phyloP scores from a whole-genome alignment of 371 early-diverging fungal genomes.

The Dipsacomyces acuminosporus region DNA sequence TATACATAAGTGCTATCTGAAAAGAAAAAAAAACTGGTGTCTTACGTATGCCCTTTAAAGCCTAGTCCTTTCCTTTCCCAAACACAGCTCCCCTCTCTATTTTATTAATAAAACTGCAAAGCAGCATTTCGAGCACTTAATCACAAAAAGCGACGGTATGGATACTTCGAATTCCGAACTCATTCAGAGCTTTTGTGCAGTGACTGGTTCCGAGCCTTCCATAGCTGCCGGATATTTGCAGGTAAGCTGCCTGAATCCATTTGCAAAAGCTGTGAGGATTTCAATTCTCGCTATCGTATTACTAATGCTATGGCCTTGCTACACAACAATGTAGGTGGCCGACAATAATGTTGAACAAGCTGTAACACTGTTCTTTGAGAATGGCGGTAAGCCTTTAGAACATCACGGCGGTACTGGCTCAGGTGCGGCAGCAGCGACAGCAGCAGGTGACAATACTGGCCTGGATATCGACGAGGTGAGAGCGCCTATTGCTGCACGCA shows the following conservation, averaged over 20 bases:
- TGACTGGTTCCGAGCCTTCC: conserved; percentile 60
- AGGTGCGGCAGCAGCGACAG: conserved; percentile 1
- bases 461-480: conserved; percentile 50
- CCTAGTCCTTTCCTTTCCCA: too few species aligned
- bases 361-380: conserved; percentile 59
- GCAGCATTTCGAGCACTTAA: too few species aligned
- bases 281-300: too few species aligned
- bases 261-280: background rate
- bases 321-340: conserved; percentile 42
- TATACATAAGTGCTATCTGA: conserved; percentile 39
- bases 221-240: conserved; percentile 56
- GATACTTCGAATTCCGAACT: conserved; percentile 38
- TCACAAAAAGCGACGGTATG: conserved; percentile 5
- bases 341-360: conserved; percentile 56
- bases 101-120: too few species aligned
- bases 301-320: too few species aligned
- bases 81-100: too few species aligned
- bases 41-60: too few species aligned
- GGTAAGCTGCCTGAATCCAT: conserved; percentile 38
- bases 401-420: conserved; percentile 9
- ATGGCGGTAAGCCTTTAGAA: conserved; percentile 52
- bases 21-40: background rate
- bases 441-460: conserved; percentile 3
- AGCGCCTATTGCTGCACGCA: conserved; percentile 72
- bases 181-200: conserved; percentile 55